Conservation (phyloP, 2,329 filamentous ascomycete genomes). For the Emydomyces testavorans region DNA sequence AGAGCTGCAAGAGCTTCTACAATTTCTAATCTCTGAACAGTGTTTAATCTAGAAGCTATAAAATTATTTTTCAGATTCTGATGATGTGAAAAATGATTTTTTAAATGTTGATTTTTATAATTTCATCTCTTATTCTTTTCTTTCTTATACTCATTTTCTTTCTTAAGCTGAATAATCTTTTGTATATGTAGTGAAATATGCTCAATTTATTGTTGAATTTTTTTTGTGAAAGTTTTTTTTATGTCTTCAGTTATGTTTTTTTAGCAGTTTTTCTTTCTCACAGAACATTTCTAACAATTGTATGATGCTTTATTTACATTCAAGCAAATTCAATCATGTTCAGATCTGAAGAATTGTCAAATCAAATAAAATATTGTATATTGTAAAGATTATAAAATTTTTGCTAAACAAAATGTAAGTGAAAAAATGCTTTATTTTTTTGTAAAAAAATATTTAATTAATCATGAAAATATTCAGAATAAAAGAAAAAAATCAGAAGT, state of each 20-base stretch:
- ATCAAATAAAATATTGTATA: no score
- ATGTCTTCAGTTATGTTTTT: background rate
- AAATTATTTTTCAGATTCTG: no score
- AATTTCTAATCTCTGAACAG: background rate
- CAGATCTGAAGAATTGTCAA: background rate
- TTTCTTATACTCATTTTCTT: background rate
- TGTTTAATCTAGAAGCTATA: no score
- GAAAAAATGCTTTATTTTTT: no score
- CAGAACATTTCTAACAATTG: background rate
- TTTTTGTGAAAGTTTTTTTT: background rate
- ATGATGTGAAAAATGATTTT: no score
- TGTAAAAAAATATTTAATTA: no score
- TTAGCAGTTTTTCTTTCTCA: background rate
- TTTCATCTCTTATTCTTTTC: background rate
- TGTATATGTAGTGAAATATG: background rate
- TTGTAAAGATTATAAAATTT: no score
- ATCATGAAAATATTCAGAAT: no score
- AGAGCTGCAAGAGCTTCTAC: no score
- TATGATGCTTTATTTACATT: background rate
- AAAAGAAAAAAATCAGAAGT: no score
- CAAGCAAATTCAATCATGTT: background rate
- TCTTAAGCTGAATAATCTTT: background rate
- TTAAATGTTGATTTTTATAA: background rate
- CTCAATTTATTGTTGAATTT: background rate
- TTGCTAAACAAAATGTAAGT: no score